phyloP scores from a whole-genome alignment of 2,329 filamentous ascomycete genomes.

The Colletotrichum brevisporum region DNA sequence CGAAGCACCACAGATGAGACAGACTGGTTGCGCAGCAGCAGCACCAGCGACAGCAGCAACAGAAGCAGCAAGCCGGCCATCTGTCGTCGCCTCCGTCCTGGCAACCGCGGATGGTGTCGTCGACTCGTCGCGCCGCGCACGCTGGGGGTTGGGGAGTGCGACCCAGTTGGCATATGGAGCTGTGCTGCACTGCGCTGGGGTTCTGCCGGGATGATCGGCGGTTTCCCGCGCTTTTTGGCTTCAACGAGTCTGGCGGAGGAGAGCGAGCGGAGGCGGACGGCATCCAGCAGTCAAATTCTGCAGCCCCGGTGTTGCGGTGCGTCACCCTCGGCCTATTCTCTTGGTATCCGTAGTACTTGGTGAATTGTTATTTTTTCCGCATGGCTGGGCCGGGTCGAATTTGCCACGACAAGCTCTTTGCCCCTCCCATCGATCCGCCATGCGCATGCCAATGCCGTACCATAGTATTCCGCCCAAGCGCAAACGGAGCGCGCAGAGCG shows the following conservation, averaged over 20 bases:
- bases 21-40: neutral
- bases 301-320: slow-evolving; percentile 32
- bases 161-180: slow-evolving; percentile 24
- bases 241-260: slow-evolving; percentile 34
- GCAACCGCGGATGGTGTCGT: slow-evolving; percentile 1
- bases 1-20: slow-evolving; percentile 21
- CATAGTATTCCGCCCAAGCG: neutral
- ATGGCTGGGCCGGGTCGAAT: slow-evolving; percentile 38
- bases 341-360: neutral
- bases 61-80: neutral
- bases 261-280: slow-evolving; percentile 24
- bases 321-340: slow-evolving; percentile 36
- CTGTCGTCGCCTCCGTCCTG: slow-evolving; percentile 5
- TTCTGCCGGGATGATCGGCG: slow-evolving; percentile 33
- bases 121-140: neutral
- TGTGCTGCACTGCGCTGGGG: slow-evolving; percentile 32
- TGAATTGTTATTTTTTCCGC: slow-evolving; percentile 5
- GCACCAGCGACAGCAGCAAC: no score
- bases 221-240: slow-evolving; percentile 34
- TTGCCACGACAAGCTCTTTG: slow-evolving; percentile 31
- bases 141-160: slow-evolving; percentile 8
- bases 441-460: neutral
- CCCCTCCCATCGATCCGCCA: slow-evolving; percentile 15
- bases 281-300: slow-evolving; percentile 38
- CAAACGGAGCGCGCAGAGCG: neutral